phyloP scores from a whole-genome alignment of 768 basidiomycete genomes.

The Suillus decipiens region DNA sequence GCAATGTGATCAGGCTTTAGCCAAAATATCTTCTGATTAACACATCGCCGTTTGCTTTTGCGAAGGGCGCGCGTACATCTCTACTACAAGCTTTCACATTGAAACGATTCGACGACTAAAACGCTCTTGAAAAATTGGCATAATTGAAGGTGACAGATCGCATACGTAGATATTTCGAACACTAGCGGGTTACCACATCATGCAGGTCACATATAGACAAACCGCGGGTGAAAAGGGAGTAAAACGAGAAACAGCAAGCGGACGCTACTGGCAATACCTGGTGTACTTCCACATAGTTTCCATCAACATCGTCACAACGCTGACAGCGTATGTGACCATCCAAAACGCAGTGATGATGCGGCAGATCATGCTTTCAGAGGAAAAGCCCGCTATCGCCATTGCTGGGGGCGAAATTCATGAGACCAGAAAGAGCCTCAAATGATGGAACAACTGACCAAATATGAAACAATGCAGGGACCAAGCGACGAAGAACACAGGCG shows the following conservation, averaged over 20 bases:
- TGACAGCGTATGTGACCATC: neutral
- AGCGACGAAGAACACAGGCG: neutral
- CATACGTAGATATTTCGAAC: too few species aligned
- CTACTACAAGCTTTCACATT: too few species aligned
- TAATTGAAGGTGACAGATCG: neutral
- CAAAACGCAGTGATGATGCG: neutral
- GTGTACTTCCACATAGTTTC: neutral
- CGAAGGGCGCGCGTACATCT: too few species aligned
- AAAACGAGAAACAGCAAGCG: too few species aligned
- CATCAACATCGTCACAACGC: neutral
- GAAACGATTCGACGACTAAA: neutral
- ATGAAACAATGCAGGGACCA: neutral
- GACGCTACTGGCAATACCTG: neutral
- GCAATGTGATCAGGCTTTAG: too few species aligned
- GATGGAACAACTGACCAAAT: neutral
- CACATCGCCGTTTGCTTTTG: too few species aligned
- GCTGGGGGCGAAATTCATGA: neutral
- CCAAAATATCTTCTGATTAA: too few species aligned
- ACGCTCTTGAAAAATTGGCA: neutral
- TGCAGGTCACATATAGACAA: too few species aligned
- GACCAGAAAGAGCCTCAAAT: neutral
- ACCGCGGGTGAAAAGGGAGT: too few species aligned
- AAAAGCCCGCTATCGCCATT: neutral
- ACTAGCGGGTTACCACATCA: too few species aligned
- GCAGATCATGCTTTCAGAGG: neutral